These are phyloP conservation scores for Ophiocordyceps robertsii DNA, from an alignment of 2,329 filamentous ascomycete genomes.

Conservation along the genomic window DNA sequence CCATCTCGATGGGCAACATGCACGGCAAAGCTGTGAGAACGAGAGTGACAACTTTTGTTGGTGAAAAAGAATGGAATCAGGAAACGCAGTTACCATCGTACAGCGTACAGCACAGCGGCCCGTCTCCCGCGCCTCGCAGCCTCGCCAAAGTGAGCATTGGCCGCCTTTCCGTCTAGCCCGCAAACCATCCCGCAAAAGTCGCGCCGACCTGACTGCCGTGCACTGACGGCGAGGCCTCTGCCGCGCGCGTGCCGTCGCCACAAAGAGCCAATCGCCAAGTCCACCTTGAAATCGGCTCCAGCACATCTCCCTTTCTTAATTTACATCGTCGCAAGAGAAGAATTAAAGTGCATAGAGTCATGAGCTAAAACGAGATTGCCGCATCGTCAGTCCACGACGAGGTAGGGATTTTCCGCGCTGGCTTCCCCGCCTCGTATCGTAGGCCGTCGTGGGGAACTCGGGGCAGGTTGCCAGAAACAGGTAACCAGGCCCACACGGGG, in stretches of 20 bases:
- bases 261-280: background rate
- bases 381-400: background rate
- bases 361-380: background rate
- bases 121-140: background rate
- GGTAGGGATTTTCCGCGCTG: constrained; percentile 1
- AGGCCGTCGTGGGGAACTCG: background rate
- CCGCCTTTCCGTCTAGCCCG: background rate
- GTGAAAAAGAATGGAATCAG: background rate
- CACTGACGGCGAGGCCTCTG: background rate
- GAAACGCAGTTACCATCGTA: background rate
- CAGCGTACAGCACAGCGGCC: background rate
- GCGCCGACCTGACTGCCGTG: background rate
- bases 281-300: background rate
- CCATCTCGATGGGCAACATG: too few species aligned
- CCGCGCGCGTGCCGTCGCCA: background rate
- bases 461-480: background rate
- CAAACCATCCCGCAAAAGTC: background rate
- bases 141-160: background rate
- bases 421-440: background rate
- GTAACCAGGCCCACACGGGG: constrained; percentile 14
- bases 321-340: background rate
- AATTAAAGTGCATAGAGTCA: background rate
- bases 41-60: background rate
- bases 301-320: background rate
- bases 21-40: background rate